Percentiles rank a stretch among this genome's conserved stretches.
Evolutionary conservation across 306 rosid genomes (phyloP).

Genomic region (Vigna reflexopilosa): DNA sequence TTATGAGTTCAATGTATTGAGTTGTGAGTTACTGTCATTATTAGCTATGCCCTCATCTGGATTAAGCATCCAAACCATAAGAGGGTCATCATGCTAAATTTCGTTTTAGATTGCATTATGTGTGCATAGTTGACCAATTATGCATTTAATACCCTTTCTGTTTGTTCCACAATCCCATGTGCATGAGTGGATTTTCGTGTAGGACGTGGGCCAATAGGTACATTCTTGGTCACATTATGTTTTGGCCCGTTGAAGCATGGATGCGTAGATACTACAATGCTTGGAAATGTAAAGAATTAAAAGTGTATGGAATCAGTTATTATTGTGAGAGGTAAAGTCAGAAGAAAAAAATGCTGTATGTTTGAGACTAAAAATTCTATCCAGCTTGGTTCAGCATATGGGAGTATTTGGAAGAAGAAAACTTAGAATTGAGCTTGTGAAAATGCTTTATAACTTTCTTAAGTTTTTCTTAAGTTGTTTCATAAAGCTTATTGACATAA

Average conservation of each 20-base stretch:
- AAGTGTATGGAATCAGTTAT: neutral
- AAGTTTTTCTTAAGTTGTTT: neutral
- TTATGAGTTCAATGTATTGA: neutral
- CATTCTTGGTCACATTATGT: neutral
- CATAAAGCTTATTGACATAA: neutral
- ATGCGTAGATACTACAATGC: neutral
- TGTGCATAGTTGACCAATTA: neutral
- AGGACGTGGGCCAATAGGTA: conserved; percentile 6
- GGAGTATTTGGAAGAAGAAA: neutral
- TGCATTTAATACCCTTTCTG: conserved; percentile 16
- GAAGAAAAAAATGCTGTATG: neutral
- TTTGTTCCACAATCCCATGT: conserved; percentile 22
- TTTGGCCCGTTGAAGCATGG: conserved; percentile 8
- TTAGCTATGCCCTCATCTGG: neutral
- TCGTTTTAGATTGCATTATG: neutral
- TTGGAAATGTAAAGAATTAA: neutral
- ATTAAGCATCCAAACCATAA: neutral
- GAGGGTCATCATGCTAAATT: neutral
- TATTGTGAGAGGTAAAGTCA: conserved; percentile 3
- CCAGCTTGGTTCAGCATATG: neutral
- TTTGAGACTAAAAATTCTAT: neutral
- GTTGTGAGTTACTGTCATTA: neutral
- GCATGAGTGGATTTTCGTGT: conserved; percentile 14
- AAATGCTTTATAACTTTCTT: neutral
- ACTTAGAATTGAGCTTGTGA: neutral